Base-by-base conservation (phyloP, 1,284 basidiomycete genomes). In the Trichosporon faecale region DNA sequence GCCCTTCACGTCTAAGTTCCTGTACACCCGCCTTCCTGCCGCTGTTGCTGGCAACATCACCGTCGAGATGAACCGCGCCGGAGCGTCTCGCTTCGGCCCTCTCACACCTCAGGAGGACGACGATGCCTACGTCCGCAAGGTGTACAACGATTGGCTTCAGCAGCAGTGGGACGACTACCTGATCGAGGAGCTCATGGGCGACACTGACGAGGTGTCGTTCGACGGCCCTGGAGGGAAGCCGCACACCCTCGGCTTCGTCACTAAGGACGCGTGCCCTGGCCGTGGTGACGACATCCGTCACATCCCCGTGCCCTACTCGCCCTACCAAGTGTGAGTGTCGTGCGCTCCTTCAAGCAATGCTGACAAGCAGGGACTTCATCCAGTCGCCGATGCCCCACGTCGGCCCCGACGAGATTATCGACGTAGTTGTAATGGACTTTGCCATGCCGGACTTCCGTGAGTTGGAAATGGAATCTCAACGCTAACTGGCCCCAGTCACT, bases 1-100 rank as follows among this genome's bases (percentile, higher is more conserved):
- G 18, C 90, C 90, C 0, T 92, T 89, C 71, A 76, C 75, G 2
- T 77, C 76, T 21, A 72, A 71, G 4, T 84, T 84, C 71, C 66
- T 79, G 8, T 80, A 80, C 66, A 76, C 76, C 25, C 74, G 71
- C 4, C 73, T 84, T 6, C 74, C 75, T 2, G 77, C 77, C n/a
- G 73, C 72, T 8, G 71, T 84, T 16, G 82, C 79, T 2, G 70
- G 74, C 21, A 74, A 75, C 4, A 75, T 83, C 25, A 72, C 75
- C 1, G 69, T 73, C 1, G 75, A 82, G 73, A 79, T 84, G 80
- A 82, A 83, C 67, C 75, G 76, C 60, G 76, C 79, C 16, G 83
- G 83, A 16, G 78, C 82, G 3, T 78, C 78, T 18, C 81, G 81
- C 66, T 68, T 83, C 5, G 23, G 18, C 14, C 27, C 61, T 5